Evolutionary conservation across 257 asterid species (phyloP).

Genomic region (Oldenlandia corymbosa): DNA sequence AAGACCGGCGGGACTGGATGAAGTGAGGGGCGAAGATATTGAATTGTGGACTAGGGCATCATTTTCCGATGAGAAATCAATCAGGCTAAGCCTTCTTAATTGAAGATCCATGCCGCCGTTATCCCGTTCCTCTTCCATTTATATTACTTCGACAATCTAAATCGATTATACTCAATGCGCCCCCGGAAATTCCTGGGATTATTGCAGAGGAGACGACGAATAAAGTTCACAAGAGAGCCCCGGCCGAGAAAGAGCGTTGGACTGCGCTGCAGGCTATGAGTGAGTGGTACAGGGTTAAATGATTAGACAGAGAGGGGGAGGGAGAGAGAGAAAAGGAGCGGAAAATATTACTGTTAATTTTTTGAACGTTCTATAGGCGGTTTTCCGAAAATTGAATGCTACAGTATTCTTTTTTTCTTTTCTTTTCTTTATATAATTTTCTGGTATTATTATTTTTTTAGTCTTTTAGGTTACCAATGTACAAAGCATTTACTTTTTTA

Average conservation of each 20-base stretch:
- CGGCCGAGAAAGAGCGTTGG: neutral
- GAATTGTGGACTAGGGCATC: slow-evolving; percentile 20
- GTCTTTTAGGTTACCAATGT: no score
- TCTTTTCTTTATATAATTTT: no score
- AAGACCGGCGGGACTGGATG: neutral
- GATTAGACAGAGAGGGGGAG: neutral
- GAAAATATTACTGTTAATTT: neutral
- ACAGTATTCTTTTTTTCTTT: no score
- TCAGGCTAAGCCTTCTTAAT: slow-evolving; percentile 33
- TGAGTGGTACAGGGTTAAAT: neutral
- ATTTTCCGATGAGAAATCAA: slow-evolving; percentile 28
- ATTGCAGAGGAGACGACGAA: neutral
- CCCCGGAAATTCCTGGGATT: slow-evolving; percentile 1
- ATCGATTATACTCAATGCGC: no score
- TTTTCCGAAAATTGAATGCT: neutral
- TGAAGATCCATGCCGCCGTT: slow-evolving; percentile 28
- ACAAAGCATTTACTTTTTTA: no score
- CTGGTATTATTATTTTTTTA: neutral
- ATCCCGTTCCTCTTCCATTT: slow-evolving; percentile 3
- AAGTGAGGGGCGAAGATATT: slow-evolving; percentile 19
- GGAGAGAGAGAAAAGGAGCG: neutral
- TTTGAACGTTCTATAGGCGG: slow-evolving; percentile 5
- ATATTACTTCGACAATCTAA: neutral
- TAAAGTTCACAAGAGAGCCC: neutral
- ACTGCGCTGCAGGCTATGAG: neutral